Evolutionary conservation across 345 rosid species (phyloP).

Genomic region (rapeseed (Brassica napus)): Da-Ae NC_063446.1:15336501-15337000

Average conservation of each 20-base stretch:
- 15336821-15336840: background rate
- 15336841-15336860: slow-evolving; percentile 7
- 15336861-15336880: no score
- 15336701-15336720: slow-evolving; percentile 73
- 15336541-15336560: background rate
- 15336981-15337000: no score
- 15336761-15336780: slow-evolving; percentile 24
- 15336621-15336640: background rate
- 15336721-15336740: slow-evolving; percentile 58
- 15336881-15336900: no score
- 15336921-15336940: no score
- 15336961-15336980: no score
- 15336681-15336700: slow-evolving; percentile 75
- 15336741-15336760: slow-evolving; percentile 76
- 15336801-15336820: background rate
- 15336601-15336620: slow-evolving; percentile 1
- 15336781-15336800: background rate
- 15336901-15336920: no score
- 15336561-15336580: background rate
- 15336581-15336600: background rate
- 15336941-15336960: no score
- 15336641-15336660: slow-evolving; percentile 8
- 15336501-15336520: slow-evolving; percentile 16
- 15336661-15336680: background rate
- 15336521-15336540: slow-evolving; percentile 2